phyloP scores from a whole-genome alignment of 225 moss, liverwort and hornwort species.

The Rhytidiadelphus loreus region DNA sequence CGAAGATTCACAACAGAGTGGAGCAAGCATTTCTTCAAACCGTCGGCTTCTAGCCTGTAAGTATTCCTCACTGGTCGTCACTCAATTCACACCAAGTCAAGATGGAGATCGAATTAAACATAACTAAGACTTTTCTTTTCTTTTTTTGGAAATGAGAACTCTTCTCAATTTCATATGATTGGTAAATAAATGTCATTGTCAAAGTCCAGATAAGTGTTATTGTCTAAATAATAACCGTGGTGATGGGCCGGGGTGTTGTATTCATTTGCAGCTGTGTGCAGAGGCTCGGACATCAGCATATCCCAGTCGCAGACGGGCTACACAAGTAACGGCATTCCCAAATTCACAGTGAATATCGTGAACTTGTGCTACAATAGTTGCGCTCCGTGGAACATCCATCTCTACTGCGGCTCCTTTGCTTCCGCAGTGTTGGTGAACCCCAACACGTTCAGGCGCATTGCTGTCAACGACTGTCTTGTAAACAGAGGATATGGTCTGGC shows the following conservation, averaged over 20 bases:
- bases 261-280: neutral
- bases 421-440: constrained; percentile 12
- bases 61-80: neutral
- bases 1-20: neutral
- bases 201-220: too few relatives aligned
- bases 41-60: neutral
- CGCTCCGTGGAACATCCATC: constrained; percentile 17
- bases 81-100: neutral
- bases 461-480: constrained; percentile 8
- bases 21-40: neutral
- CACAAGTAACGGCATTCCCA: neutral
- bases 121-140: neutral
- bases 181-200: too few relatives aligned
- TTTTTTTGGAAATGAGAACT: neutral
- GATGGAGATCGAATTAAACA: neutral
- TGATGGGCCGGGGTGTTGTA: too few relatives aligned
- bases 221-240: neutral
- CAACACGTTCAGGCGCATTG: neutral
- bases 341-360: constrained; percentile 5
- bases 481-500: neutral
- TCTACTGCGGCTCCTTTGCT: constrained; percentile 20
- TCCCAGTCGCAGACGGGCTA: neutral
- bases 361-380: constrained; percentile 8
- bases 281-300: neutral
- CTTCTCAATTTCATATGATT: neutral